Percentiles rank a stretch among this genome's conserved stretches.
Conservation (phyloP, 345 rosid genomes). For the Clarkia xantiana region DNA sequence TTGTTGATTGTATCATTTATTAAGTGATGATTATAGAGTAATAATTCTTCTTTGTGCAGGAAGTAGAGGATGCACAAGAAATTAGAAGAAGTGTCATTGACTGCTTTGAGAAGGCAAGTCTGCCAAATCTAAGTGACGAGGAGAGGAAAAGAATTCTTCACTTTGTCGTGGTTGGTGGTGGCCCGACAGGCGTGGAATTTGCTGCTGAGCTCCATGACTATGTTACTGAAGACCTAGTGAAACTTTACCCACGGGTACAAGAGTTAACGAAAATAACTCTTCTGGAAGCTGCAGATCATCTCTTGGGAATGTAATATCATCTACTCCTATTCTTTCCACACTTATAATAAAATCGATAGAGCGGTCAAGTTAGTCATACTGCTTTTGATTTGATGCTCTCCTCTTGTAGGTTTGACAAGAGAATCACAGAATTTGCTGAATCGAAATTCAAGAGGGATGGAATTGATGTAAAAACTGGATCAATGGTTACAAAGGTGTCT, state of each 20-base stretch:
- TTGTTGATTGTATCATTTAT: neutral
- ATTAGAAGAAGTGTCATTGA: slow-evolving; percentile 78
- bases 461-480: slow-evolving; percentile 78
- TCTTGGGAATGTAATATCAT: slow-evolving; percentile 53
- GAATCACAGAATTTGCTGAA: slow-evolving; percentile 94
- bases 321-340: neutral
- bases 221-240: slow-evolving; percentile 75
- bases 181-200: slow-evolving; percentile 99
- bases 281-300: slow-evolving; percentile 95
- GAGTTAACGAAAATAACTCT: slow-evolving; percentile 60
- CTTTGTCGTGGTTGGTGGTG: slow-evolving; percentile 97
- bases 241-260: slow-evolving; percentile 55
- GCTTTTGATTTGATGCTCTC: neutral
- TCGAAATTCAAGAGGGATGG: slow-evolving; percentile 75
- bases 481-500: slow-evolving; percentile 75
- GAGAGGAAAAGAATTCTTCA: slow-evolving; percentile 84
- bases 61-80: slow-evolving; percentile 91
- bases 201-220: slow-evolving; percentile 94
- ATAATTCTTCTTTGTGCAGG: slow-evolving; percentile 27
- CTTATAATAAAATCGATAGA: neutral
- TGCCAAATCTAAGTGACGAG: slow-evolving; percentile 72
- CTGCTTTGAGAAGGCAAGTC: slow-evolving; percentile 82
- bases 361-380: no score
- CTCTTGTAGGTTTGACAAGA: slow-evolving; percentile 86
- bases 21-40: neutral